These are phyloP conservation scores for Citrullus mucosospermus DNA, from an alignment of 306 rosid genomes.

Conservation along the genomic window DNA sequence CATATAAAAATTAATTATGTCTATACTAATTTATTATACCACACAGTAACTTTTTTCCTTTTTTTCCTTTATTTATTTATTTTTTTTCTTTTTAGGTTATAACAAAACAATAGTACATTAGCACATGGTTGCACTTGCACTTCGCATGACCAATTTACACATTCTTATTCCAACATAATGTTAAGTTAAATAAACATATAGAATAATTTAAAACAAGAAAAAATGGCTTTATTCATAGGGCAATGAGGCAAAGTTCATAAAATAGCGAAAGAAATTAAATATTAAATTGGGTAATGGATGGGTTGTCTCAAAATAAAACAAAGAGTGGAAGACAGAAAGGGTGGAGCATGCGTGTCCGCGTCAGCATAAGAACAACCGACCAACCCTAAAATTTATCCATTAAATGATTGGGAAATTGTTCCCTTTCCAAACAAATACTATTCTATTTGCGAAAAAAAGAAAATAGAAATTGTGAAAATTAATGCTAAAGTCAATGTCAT, in stretches of 20 bases:
- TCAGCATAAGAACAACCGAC: slow-evolving; percentile 15
- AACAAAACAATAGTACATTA: neutral
- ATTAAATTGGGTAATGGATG: neutral
- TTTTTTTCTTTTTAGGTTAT: neutral
- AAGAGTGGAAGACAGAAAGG: neutral
- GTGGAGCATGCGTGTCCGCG: slow-evolving; percentile 6
- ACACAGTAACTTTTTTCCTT: neutral
- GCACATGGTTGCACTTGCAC: neutral
- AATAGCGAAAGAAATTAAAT: neutral
- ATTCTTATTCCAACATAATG: neutral
- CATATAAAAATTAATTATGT: too few species aligned
- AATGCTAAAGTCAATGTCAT: neutral
- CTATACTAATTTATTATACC: too few species aligned
- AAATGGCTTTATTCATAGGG: neutral
- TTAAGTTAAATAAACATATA: neutral
- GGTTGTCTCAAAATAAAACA: neutral
- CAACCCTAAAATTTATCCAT: slow-evolving; percentile 12
- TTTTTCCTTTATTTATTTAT: too few species aligned
- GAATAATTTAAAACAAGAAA: neutral
- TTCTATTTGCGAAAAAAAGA: neutral
- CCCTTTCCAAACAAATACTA: neutral
- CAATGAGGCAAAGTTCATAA: neutral
- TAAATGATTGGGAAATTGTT: slow-evolving; percentile 2
- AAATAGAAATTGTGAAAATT: neutral
- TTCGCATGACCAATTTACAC: neutral